phyloP scores from a whole-genome alignment of 345 rosid species.

The Aquilaria sinensis region DNA sequence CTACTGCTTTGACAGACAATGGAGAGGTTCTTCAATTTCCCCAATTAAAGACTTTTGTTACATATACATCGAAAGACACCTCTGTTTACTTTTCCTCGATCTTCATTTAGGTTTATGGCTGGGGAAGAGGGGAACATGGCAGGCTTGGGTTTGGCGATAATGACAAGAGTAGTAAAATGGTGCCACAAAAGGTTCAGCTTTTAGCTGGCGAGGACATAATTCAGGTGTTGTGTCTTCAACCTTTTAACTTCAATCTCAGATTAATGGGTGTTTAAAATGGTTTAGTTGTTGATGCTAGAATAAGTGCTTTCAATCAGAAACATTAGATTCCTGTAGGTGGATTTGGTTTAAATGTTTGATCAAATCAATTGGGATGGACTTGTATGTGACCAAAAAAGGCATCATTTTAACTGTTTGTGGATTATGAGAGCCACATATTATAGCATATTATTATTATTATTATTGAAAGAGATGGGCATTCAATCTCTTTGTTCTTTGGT shows the following conservation, averaged over 20 bases:
- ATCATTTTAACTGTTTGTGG: no score
- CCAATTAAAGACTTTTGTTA: constrained; percentile 1
- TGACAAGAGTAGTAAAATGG: constrained; percentile 98
- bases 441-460: no score
- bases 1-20: constrained; percentile 74
- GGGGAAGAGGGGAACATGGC: constrained; percentile 99
- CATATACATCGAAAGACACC: neutral
- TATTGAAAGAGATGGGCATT: no score
- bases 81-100: constrained; percentile 1
- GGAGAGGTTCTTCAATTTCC: constrained; percentile 55
- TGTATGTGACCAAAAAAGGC: no score
- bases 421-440: no score
- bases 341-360: neutral
- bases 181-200: constrained; percentile 89
- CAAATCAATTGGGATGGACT: no score
- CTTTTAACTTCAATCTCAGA: neutral
- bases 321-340: no score
- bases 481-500: neutral
- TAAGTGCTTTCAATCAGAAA: no score
- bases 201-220: constrained; percentile 73
- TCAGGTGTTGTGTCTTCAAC: constrained; percentile 32
- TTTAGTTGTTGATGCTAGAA: neutral
- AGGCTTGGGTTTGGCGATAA: constrained; percentile 98
- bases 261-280: neutral
- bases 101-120: constrained; percentile 68